These are phyloP conservation scores for Tylopilus rubrobrunneus DNA, from an alignment of 768 basidiomycete genomes.

Conservation along the genomic window DNA sequence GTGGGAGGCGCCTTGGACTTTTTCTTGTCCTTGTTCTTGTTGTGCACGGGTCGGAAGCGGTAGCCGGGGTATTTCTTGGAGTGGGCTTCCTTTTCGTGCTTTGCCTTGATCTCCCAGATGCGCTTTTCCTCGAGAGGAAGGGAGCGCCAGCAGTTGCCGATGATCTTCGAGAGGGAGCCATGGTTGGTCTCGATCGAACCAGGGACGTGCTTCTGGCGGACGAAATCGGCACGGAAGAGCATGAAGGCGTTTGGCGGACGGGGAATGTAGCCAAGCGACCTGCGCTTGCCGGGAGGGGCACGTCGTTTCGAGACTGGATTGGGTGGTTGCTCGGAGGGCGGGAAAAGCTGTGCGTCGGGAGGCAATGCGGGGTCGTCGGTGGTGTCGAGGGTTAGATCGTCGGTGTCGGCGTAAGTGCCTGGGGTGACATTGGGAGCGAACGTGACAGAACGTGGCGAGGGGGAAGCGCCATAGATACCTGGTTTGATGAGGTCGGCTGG, in stretches of 20 bases:
- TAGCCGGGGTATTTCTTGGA: constrained; percentile 66
- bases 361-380: constrained; percentile 31
- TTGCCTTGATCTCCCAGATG: constrained; percentile 70
- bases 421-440: constrained; percentile 65
- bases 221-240: constrained; percentile 36
- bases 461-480: constrained; percentile 47
- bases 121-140: constrained; percentile 69
- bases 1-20: constrained; percentile 24
- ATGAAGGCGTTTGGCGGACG: constrained; percentile 34
- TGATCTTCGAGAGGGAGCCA: constrained; percentile 47
- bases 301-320: constrained; percentile 43
- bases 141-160: constrained; percentile 59
- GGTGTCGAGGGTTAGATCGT: constrained; percentile 21
- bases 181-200: constrained; percentile 50
- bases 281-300: constrained; percentile 57
- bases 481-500: constrained; percentile 42
- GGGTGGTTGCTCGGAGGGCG: constrained; percentile 43
- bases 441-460: constrained; percentile 48
- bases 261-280: constrained; percentile 44
- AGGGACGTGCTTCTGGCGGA: constrained; percentile 45
- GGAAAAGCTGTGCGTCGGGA: constrained; percentile 45
- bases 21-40: constrained; percentile 45
- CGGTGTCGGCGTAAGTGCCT: constrained; percentile 41
- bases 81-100: constrained; percentile 71
- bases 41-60: constrained; percentile 42